Percentiles rank a stretch among this genome's conserved stretches.
These are phyloP conservation scores for Globisporangium camurandrum DNA, from an alignment of 352 stramenopile genomes.

Conservation along the genomic window DNA sequence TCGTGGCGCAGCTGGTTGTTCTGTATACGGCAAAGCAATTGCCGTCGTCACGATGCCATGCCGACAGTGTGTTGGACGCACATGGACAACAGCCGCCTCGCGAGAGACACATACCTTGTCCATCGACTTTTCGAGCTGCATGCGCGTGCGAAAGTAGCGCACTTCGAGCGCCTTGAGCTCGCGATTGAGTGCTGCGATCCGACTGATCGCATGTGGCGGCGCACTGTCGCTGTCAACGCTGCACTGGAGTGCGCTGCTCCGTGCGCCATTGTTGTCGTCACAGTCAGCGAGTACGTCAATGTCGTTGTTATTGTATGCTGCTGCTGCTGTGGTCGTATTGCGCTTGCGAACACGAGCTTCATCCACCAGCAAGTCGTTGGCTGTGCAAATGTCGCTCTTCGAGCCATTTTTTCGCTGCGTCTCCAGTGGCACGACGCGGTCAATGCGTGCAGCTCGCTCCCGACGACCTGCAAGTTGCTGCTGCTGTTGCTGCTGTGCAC, in stretches of 20 bases:
- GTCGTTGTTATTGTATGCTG: background rate
- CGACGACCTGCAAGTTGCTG: background rate
- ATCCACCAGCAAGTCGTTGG: background rate
- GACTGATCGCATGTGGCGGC: conserved; percentile 36
- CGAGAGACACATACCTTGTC: conserved; percentile 36
- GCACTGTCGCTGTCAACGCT: conserved; percentile 17
- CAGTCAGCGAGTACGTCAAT: conserved; percentile 1
- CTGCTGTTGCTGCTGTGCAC: conserved; percentile 3
- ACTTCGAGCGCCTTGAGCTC: conserved; percentile 70
- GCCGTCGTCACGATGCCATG: no score
- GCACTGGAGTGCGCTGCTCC: conserved; percentile 19
- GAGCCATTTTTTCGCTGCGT: background rate
- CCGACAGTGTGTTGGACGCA: no score
- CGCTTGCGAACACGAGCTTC: background rate
- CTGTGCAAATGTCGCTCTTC: background rate
- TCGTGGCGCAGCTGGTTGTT: conserved; percentile 52
- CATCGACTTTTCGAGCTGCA: conserved; percentile 57
- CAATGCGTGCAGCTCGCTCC: background rate
- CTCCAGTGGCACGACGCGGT: background rate
- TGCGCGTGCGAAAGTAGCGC: conserved; percentile 68
- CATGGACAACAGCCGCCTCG: background rate
- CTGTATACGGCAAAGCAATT: conserved; percentile 13
- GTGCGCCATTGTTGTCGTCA: no score
- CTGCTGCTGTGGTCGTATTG: no score
- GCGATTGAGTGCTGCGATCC: conserved; percentile 51